These are phyloP conservation scores for Cladosporium sp. DNA, from an alignment of 2,329 filamentous ascomycete species.

Conservation along the genomic window DNA sequence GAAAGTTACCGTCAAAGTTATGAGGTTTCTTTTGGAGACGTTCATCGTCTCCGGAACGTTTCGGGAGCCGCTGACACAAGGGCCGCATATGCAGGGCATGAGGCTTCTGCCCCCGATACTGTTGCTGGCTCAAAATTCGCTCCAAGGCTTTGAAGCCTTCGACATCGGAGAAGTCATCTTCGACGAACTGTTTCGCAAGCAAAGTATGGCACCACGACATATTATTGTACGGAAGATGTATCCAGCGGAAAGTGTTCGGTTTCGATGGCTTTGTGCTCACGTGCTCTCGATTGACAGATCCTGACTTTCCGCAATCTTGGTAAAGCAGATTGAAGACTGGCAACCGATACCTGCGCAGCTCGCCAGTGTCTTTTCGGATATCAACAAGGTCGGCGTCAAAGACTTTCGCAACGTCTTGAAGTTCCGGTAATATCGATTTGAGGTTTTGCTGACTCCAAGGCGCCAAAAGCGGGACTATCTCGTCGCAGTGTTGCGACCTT, in stretches of 20 bases:
- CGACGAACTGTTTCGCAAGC: conserved; percentile 61
- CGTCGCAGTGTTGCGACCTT: conserved; percentile 31
- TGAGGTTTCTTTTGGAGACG: no score
- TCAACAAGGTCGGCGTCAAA: conserved; percentile 5
- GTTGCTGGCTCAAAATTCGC: conserved; percentile 58
- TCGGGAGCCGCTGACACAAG: conserved; percentile 42
- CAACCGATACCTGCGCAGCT: not conserved
- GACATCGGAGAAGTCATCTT: conserved; percentile 58
- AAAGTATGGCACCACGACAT: conserved; percentile 61
- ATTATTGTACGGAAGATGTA: conserved; percentile 46
- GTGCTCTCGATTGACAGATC: conserved; percentile 20
- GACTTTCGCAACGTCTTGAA: not conserved
- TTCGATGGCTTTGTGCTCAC: conserved; percentile 13
- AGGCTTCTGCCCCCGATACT: conserved; percentile 50
- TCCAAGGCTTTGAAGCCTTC: conserved; percentile 61
- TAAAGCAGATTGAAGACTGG: not conserved
- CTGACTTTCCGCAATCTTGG: conserved; percentile 8
- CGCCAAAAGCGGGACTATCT: conserved; percentile 14
- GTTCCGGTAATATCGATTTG: not conserved
- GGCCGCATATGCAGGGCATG: conserved; percentile 62
- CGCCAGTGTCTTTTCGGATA: not conserved
- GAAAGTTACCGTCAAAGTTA: no score
- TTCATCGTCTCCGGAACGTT: no score
- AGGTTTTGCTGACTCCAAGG: not conserved
- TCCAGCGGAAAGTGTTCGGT: conserved; percentile 37